Evolutionary conservation across 805 yeast genomes (phyloP).

Genomic region (Kazachstania martiniae): DNA sequence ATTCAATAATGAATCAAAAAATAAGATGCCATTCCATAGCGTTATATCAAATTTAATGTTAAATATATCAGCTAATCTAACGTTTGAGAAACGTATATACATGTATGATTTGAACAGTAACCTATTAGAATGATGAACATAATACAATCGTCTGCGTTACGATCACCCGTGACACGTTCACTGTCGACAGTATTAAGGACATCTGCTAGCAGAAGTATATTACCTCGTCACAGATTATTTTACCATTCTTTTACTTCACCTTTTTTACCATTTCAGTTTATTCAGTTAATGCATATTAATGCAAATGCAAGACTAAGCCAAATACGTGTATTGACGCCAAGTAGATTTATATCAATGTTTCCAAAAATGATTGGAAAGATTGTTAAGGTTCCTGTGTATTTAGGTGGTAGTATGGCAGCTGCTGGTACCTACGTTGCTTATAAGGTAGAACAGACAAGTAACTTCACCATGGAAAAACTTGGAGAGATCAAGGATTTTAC

Average conservation of each 20-base stretch:
- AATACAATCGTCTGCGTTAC: background rate
- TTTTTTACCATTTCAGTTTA: constrained; percentile 11
- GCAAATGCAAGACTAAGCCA: constrained; percentile 1
- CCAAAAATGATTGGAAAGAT: constrained; percentile 48
- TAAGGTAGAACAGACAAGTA: constrained; percentile 80
- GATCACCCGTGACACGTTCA: background rate
- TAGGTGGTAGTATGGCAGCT: constrained; percentile 89
- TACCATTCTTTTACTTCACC: constrained; percentile 17
- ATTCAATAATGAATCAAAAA: no score
- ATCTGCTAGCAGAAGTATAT: background rate
- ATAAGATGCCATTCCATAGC: no score
- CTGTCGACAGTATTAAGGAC: background rate
- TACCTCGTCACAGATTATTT: constrained; percentile 4
- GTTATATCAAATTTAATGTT: no score
- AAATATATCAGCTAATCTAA: no score
- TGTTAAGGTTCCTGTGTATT: constrained; percentile 60
- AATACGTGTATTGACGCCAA: constrained; percentile 7
- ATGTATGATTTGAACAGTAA: no score
- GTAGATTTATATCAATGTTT: constrained; percentile 25
- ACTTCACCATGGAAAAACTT: constrained; percentile 57
- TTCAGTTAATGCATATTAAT: constrained; percentile 8
- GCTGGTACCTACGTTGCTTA: constrained; percentile 89
- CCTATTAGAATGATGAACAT: no score
- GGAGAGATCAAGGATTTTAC: constrained; percentile 52
- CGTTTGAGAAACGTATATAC: no score